Evolutionary conservation across 2,329 filamentous ascomycete genomes (phyloP).

Genomic region (Zasmidium cellare): DNA sequence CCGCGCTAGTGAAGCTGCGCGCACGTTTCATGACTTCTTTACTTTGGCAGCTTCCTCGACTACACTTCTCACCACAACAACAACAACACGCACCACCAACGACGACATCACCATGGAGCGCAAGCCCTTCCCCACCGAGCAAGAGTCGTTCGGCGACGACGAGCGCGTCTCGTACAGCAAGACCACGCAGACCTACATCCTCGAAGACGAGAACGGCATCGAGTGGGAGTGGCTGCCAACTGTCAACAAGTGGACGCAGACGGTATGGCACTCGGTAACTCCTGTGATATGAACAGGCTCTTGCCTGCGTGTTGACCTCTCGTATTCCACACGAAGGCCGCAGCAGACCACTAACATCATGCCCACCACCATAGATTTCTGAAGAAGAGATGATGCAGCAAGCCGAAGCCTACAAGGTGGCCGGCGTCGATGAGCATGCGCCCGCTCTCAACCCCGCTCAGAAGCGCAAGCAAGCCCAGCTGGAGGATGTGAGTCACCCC

Average conservation of each 20-base stretch:
- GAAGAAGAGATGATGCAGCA: conserved; percentile 62
- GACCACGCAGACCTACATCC: conserved; percentile 71
- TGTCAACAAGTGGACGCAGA: conserved; percentile 73
- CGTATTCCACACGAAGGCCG: conserved; percentile 21
- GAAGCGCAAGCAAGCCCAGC: conserved; percentile 43
- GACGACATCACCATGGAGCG: conserved; percentile 19
- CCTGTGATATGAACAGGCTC: conserved; percentile 24
- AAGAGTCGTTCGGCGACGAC: conserved; percentile 71
- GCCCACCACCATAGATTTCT: conserved; percentile 50
- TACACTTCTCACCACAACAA: neutral
- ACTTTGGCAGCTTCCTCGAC: neutral
- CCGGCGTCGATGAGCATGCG: conserved; percentile 59
- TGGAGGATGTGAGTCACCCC: conserved; percentile 29
- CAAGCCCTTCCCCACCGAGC: conserved; percentile 53
- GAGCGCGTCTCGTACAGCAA: conserved; percentile 85
- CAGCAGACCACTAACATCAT: conserved; percentile 20
- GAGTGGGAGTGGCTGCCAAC: conserved; percentile 80
- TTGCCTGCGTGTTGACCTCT: conserved; percentile 21
- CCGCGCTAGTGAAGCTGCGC: neutral
- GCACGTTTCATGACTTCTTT: neutral
- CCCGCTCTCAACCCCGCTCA: conserved; percentile 33
- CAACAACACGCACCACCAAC: neutral
- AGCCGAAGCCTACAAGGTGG: conserved; percentile 60
- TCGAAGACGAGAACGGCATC: conserved; percentile 79
- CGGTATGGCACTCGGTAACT: conserved; percentile 45